Evolutionary conservation across 2,329 filamentous ascomycete genomes (phyloP).

Genomic region (Stemphylium vesicarium): DNA sequence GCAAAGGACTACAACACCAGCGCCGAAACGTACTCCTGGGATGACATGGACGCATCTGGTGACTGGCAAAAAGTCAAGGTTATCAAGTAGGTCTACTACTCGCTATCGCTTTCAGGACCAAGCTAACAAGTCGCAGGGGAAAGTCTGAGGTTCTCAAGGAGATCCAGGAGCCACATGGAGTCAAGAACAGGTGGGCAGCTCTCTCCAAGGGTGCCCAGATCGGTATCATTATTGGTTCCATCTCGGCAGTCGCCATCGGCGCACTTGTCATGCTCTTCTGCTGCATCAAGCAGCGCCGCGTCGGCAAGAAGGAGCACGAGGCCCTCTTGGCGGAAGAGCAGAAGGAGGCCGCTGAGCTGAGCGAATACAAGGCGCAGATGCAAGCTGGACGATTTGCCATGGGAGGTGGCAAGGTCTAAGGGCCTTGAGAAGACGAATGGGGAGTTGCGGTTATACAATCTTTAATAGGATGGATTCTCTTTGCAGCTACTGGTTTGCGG

Average conservation of each 20-base stretch:
- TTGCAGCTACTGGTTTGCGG: constrained; percentile 5
- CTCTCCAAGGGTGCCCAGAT: constrained; percentile 43
- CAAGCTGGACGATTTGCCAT: constrained; percentile 31
- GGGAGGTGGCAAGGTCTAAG: constrained; percentile 22
- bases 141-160: constrained; percentile 46
- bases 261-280: constrained; percentile 41
- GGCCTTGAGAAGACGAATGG: background rate
- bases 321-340: constrained; percentile 41
- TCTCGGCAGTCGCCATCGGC: constrained; percentile 36
- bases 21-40: constrained; percentile 68
- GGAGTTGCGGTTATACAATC: constrained; percentile 8
- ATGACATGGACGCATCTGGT: constrained; percentile 31
- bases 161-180: constrained; percentile 45
- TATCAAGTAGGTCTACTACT: constrained; percentile 44
- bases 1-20: constrained; percentile 65
- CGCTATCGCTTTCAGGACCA: background rate
- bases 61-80: constrained; percentile 58
- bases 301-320: constrained; percentile 42
- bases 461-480: constrained; percentile 8
- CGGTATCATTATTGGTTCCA: constrained; percentile 42
- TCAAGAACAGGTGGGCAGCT: constrained; percentile 43
- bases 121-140: constrained; percentile 33
- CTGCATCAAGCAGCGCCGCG: constrained; percentile 50
- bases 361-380: constrained; percentile 42
- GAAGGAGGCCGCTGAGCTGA: constrained; percentile 48